Base-by-base conservation (phyloP, 2,329 filamentous ascomycete species). In the Penicillium palitans region DNA sequence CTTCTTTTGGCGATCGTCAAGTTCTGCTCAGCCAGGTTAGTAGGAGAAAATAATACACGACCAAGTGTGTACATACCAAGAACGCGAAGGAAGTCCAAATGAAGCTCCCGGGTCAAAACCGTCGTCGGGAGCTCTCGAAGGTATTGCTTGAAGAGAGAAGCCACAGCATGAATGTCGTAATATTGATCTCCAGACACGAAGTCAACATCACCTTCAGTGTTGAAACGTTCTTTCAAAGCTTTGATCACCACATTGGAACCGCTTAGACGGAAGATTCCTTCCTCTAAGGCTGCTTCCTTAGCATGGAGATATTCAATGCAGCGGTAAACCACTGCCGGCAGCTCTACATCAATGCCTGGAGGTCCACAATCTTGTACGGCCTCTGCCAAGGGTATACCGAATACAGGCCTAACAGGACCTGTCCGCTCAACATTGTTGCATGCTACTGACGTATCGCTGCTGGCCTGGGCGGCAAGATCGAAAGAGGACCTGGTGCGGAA, bases 161-260 rank as follows among this genome's bases (percentile, higher is more conserved):
- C 95, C 12, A 99, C 90, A 0, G 95, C 95, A 73, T 99, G 93
- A 27, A 99, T 93, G 73, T 99, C 95, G 72, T 96, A 91, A 72
- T 93, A 96, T 58, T 90, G 87, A 50, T 89, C 89, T 13, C 69
- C 93, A 2, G 83, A 85, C 27, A 97, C 75, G 52, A 99, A 81
- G 72, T 96, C 91, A 64, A 99, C 84, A 71, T 99, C 95, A 46
- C 93, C 89, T 78, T 99, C 93, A 4, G 78, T 87, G 74, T 99
- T 97, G 80, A 99, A 99, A 2, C 93, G 88, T 72, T 98, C 93
- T 61, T 90, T 90, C 44, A 99, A 83, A 57, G 87, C 87, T 75
- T 93, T 96, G 77, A 99, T 96, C 50, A 96, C 88, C 55, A 96
- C 85, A 71, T 96, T 98, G 0, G 93, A 98, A n/a, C 95, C 95